Evolutionary conservation across 306 rosid genomes (phyloP), one percentile per base, ranked within the genome.

Genomic region (Sphenostylis stenocarpa): DNA sequence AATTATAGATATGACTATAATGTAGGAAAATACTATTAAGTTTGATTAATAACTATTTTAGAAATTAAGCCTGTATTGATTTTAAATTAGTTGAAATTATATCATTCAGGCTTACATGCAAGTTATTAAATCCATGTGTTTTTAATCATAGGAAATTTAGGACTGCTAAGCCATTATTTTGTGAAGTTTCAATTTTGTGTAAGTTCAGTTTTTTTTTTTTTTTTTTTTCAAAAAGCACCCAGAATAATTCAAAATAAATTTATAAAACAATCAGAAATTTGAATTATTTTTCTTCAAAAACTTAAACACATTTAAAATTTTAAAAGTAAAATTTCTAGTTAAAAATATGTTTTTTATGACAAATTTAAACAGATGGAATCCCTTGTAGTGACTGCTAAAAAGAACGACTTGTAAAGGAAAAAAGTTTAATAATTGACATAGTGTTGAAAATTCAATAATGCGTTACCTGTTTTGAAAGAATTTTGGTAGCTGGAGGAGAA

Each of bases 391-490:
- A 20, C 1, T 23, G 62, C 1, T 24, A 57, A 57, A 56, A 21
- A 33, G 4, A 8, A 7, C 0, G 4, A 62, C 14, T 10, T 34
- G 3, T n/a, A n/a, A 17, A 4, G 48, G 28, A 63, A 63, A 62
- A 62, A 60, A 58, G 43, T 29, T 31, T 1, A 9, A 62, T 34
- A 62, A n/a, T 34, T 63, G 26, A 62, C 28, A 60, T 16, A 7
- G n/a, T n/a, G 3, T 60, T 60, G 67, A 61, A 61, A 33, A 31
- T 6, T 60, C 0, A 29, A 60, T 33, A 2, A 13, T 0, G 17
- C 0, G 16, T 33, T 49, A 86, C 91, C 89, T 86, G 87, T 29
- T 81, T 85, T 1, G 53, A 84, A 76, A 76, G 83, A 39, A 82
- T 65, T 70, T 83, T 83, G 60, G 83, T 81, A 16, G 78, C 68